These are phyloP conservation scores for Aspergillus sp. DNA, from an alignment of 2,329 filamentous ascomycete species.

Conservation along the genomic window DNA sequence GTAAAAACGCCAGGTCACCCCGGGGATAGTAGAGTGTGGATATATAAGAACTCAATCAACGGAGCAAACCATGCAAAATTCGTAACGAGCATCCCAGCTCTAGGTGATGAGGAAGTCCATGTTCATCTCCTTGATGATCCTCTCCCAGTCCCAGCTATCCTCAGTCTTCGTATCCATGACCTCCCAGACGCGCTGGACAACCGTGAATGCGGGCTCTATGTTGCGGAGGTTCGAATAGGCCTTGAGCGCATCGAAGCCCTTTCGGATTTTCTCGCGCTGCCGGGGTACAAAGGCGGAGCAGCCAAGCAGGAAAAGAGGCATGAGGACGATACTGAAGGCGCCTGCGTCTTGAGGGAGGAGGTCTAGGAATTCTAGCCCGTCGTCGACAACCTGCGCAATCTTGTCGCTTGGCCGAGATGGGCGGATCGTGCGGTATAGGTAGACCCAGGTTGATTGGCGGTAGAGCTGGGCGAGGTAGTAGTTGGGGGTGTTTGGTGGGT, in stretches of 20 bases:
- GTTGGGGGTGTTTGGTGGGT: conserved; percentile 52
- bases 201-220: conserved; percentile 55
- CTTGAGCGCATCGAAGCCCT: conserved; percentile 55
- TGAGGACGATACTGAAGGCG: conserved; percentile 59
- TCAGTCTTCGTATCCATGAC: conserved; percentile 58
- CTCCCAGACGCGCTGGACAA: conserved; percentile 59
- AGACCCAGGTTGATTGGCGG: conserved; percentile 63
- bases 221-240: conserved; percentile 59
- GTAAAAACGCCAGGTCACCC: not conserved
- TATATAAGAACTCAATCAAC: not conserved
- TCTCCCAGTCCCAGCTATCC: conserved; percentile 65
- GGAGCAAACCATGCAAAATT: conserved; percentile 13
- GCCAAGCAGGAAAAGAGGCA: conserved; percentile 62
- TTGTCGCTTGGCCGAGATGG: conserved; percentile 56
- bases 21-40: not conserved
- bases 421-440: conserved; percentile 61
- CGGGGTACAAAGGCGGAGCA: conserved; percentile 58
- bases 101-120: conserved; percentile 63
- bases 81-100: conserved; percentile 19
- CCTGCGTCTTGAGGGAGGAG: conserved; percentile 55
- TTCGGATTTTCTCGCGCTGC: conserved; percentile 56
- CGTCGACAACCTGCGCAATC: conserved; percentile 58
- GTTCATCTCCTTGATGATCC: conserved; percentile 56
- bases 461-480: conserved; percentile 60
- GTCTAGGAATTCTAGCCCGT: conserved; percentile 57